Conservation (phyloP, 2,329 filamentous ascomycete species). For the Colletotrichum lentis region DNA sequence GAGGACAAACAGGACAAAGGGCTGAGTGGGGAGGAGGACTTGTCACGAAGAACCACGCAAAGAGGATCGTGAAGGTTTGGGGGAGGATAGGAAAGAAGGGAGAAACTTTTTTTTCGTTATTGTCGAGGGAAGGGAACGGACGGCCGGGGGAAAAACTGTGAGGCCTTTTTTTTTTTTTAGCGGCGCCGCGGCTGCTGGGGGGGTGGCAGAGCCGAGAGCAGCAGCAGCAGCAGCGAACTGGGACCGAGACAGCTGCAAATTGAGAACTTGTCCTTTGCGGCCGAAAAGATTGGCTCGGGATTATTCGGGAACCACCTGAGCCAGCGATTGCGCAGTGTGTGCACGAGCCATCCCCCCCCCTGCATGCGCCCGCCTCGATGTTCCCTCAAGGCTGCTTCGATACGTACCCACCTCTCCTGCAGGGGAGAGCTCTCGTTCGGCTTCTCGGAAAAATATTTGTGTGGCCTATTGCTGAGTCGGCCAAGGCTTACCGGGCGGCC, state of each 20-base stretch:
- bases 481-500: constrained; percentile 32
- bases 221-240: neutral
- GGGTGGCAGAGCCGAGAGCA: neutral
- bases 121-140: constrained; percentile 20
- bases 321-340: constrained; percentile 13
- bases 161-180: constrained; percentile 39
- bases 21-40: constrained; percentile 47
- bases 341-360: constrained; percentile 11
- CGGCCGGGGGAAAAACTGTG: constrained; percentile 34
- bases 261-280: constrained; percentile 36
- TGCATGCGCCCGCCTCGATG: too few species aligned
- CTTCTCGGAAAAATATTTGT: constrained; percentile 29
- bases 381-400: neutral
- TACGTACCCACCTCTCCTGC: neutral
- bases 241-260: constrained; percentile 16
- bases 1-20: constrained; percentile 41
- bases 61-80: constrained; percentile 35
- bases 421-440: constrained; percentile 15
- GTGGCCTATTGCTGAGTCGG: constrained; percentile 3
- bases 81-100: constrained; percentile 3
- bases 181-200: constrained; percentile 31
- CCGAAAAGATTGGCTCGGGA: constrained; percentile 38
- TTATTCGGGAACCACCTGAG: constrained; percentile 34
- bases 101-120: constrained; percentile 28
- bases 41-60: constrained; percentile 37